Base-by-base conservation (phyloP, 352 stramenopile species). In the Phytophthora agathidicida region DNA sequence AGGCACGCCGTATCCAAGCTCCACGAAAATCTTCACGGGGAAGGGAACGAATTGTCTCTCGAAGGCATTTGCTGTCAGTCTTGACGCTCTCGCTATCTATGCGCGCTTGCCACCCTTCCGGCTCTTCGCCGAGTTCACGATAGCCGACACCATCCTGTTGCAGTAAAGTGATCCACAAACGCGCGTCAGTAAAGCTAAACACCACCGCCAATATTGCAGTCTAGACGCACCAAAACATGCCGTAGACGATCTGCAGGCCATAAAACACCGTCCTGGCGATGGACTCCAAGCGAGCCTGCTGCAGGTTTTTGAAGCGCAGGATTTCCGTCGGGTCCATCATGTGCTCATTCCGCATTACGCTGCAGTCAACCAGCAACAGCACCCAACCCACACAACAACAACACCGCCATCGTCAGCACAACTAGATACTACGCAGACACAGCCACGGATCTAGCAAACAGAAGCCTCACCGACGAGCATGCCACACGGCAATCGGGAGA, bases 261-360 rank as follows among this genome's bases (percentile, higher is more conserved):
- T 92, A 95, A 38, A 95, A 95, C 9, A 95, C 77, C 11, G 83
- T 95, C 65, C 88, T 93, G 24, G 74, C 74, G 58, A 95, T 95
- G 16, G 86, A 82, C 64, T 93, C 83, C 33, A 86, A 70, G 44
- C 86, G 83, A 27, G 86, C 82, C 20, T 80, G 75, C 28, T 90
- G 83, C 23, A 95, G 65, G 52, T 93, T 93, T 55, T 93, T 95
- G 68, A 89, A 95, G 37, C 86, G 86, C 47, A 95, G 55, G 62
- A 95, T 95, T 64, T 95, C 86, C 0, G 86, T 95, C 37, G 86
- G 86, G 43, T 95, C 86, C 55, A 95, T 72, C 60, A 91, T 52
- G 59, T 95, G 83, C 46, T 95, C 83, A 48, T 92, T 93, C 28
- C 67, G 73, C 78, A 88, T 75, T 11, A 89, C 66, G 30, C 81